Conservation (phyloP, 1,284 basidiomycete species). For the Marasmius oreades region DNA sequence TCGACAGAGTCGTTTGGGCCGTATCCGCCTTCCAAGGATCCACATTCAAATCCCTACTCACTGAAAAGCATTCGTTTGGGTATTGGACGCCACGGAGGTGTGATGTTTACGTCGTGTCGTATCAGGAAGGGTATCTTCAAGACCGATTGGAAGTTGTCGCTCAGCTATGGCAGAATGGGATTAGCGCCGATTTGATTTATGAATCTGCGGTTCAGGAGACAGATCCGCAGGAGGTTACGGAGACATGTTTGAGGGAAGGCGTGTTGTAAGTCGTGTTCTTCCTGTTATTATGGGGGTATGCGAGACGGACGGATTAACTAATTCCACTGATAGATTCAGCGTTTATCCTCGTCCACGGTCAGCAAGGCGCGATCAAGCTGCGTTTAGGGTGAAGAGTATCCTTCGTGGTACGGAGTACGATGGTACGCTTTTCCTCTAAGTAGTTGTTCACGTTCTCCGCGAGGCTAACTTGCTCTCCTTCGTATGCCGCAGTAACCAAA, state of each 20-base stretch:
- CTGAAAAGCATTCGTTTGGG: constrained; percentile 80
- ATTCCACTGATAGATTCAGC: constrained; percentile 63
- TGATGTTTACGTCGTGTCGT: constrained; percentile 82
- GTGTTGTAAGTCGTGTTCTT: constrained; percentile 55
- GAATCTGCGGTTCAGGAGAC: constrained; percentile 60
- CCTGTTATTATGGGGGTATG: constrained; percentile 10
- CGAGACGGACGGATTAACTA: neutral
- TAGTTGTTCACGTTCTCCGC: neutral
- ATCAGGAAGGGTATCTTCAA: constrained; percentile 69
- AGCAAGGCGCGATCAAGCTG: constrained; percentile 56
- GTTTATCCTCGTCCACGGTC: constrained; percentile 63
- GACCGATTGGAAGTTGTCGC: constrained; percentile 78
- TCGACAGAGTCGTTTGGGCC: constrained; percentile 75
- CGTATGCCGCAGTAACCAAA: constrained; percentile 60
- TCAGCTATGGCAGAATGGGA: constrained; percentile 77
- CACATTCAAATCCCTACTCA: constrained; percentile 65
- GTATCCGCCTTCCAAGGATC: constrained; percentile 72
- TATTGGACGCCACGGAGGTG: constrained; percentile 85
- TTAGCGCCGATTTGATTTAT: constrained; percentile 87
- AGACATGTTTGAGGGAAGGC: constrained; percentile 69
- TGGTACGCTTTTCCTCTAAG: constrained; percentile 43
- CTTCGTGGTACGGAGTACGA: constrained; percentile 73
- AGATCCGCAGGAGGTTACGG: constrained; percentile 58
- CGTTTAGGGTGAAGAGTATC: constrained; percentile 79
- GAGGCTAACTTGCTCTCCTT: neutral